These are phyloP conservation scores for Oryza brachyantha DNA, from an alignment of 176 grass and related monocot species.

Conservation along the genomic window DNA sequence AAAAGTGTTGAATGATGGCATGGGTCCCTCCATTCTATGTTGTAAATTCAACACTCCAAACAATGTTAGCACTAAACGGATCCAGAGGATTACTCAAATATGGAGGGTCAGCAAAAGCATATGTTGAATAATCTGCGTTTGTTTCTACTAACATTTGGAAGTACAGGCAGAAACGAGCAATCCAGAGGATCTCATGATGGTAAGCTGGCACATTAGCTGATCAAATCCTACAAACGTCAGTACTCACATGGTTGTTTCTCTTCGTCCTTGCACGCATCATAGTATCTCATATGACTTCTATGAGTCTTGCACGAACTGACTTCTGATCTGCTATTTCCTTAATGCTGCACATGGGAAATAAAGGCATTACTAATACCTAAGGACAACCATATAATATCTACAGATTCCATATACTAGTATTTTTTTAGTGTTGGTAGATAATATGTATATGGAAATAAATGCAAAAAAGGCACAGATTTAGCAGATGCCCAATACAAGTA, in stretches of 20 bases:
- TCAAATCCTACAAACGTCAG: background rate
- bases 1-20: too few species aligned
- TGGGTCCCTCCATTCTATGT: too few species aligned
- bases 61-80: too few species aligned
- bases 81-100: background rate
- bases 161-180: background rate
- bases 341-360: slow-evolving; percentile 56
- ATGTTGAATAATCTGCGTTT: background rate
- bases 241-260: slow-evolving; percentile 2
- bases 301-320: slow-evolving; percentile 55
- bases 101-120: background rate
- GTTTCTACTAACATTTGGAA: background rate
- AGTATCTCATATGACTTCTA: slow-evolving; percentile 42
- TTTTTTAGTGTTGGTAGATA: background rate
- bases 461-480: background rate
- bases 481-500: background rate
- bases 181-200: slow-evolving; percentile 25
- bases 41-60: too few species aligned
- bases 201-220: background rate
- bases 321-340: slow-evolving; percentile 51
- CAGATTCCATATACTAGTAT: background rate
- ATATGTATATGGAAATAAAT: background rate
- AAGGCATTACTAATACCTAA: background rate
- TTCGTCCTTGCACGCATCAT: background rate
- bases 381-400: background rate